A percentile compares a stretch with the other conserved stretches of the same genome.
These are phyloP conservation scores for Penicillium pancosmium DNA, from an alignment of 495 filamentous ascomycete genomes.

Conservation along the genomic window DNA sequence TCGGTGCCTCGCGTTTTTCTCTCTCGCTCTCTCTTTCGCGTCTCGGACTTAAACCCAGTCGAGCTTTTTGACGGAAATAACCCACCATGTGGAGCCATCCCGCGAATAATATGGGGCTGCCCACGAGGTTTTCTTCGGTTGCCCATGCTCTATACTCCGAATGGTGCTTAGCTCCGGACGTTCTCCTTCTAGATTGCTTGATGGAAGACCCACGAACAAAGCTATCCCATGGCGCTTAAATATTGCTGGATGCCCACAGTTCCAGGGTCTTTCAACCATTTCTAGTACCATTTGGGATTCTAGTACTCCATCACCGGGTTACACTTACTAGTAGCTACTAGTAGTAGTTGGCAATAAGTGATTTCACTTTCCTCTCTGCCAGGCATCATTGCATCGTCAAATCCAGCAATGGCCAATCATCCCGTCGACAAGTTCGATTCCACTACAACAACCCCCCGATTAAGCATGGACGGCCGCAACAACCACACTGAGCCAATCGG, in stretches of 20 bases:
- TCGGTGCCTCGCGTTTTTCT: no score
- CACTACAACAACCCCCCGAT: conserved; percentile 23
- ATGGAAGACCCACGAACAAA: conserved; percentile 12
- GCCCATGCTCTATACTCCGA: background rate
- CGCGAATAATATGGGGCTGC: conserved; percentile 8
- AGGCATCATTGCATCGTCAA: background rate
- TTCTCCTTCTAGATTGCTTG: conserved; percentile 4
- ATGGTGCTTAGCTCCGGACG: conserved; percentile 11
- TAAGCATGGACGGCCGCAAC: conserved; percentile 25
- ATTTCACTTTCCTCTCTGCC: background rate
- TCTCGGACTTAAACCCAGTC: conserved; percentile 10
- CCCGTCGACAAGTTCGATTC: conserved; percentile 20
- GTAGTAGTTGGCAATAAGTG: no score
- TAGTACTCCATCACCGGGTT: no score
- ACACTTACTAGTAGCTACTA: no score
- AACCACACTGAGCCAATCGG: conserved; percentile 2
- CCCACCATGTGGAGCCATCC: conserved; percentile 12
- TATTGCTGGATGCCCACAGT: background rate
- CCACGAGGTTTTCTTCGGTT: conserved; percentile 1
- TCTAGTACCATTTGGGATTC: no score
- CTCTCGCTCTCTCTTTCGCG: background rate
- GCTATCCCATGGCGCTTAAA: conserved; percentile 12
- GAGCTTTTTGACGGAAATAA: conserved; percentile 8
- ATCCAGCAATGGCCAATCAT: conserved; percentile 1
- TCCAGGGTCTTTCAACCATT: background rate